Evolutionary conservation across 345 rosid species (phyloP).

Genomic region (Brassica napus): Da-Ae NC_063436.1:28355501-28356000

Average conservation of each 20-base stretch:
- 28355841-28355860: not conserved
- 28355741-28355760: constrained; percentile 9
- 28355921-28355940: constrained; percentile 43
- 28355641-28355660: constrained; percentile 16
- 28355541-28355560: constrained; percentile 82
- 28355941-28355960: constrained; percentile 39
- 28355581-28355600: constrained; percentile 94
- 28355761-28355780: not conserved
- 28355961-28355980: constrained; percentile 43
- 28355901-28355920: constrained; percentile 39
- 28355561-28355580: constrained; percentile 87
- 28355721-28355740: not conserved
- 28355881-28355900: constrained; percentile 36
- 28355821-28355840: constrained; percentile 28
- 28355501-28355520: constrained; percentile 86
- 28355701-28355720: constrained; percentile 9
- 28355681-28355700: not conserved
- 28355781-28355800: constrained; percentile 1
- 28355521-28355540: constrained; percentile 71
- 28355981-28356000: constrained; percentile 46
- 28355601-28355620: constrained; percentile 72
- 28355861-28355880: constrained; percentile 16
- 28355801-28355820: constrained; percentile 32
- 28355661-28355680: not conserved
- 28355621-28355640: constrained; percentile 32